Evolutionary conservation across 2,329 filamentous ascomycete species (phyloP), one percentile per base, ranked within the genome.

Genomic region (Xylariaceae sp.): DNA sequence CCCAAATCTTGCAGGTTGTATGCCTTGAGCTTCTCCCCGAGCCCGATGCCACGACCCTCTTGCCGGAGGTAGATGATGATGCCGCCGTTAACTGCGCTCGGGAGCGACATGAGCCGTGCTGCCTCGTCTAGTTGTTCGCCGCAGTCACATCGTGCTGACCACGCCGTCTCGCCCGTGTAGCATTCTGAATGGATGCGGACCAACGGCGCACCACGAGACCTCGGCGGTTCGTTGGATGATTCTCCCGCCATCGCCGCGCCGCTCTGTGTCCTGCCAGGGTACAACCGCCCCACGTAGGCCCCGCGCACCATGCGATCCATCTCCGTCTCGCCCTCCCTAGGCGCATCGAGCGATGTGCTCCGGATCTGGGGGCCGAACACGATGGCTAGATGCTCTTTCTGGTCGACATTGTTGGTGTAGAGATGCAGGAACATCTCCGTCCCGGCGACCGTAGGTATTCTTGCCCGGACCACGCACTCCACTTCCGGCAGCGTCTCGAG

Each of bases 181-280:
- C 93, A 98, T 68, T 98, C 93, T 3, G 88, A 95, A 67, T 98
- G 93, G 62, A 98, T 98, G 46, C 93, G 80, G 37, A 98, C 92
- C 32, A 98, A 73, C 0, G 93, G 88, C 1, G 85, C 67, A 3
- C 61, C 61, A 14, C 25, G 42, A 4, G 52, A 44, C 20, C 34
- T 42, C 3, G 45, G 14, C 5, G 43, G 22, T 4, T 53, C 54
- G 32, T 44, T 40, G 51, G 47, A 34, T 2, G 37, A 23, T 16
- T 42, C 42, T 37, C 42, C 46, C 14, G 56, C 52, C 2, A 54
- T 54, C 8, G 55, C 64, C 55, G 85, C 72, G 46, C 85, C 80
- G 62, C 86, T 92, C 47, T 80, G 86, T 14, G 84, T 88, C 44
- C 93, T 76, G 1, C 93, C 93, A 0, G 93, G 93, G 62, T 83